A percentile compares a stretch with the other conserved stretches of the same genome.
Conservation (phyloP, 306 rosid species). For the Corylus americana region DNA sequence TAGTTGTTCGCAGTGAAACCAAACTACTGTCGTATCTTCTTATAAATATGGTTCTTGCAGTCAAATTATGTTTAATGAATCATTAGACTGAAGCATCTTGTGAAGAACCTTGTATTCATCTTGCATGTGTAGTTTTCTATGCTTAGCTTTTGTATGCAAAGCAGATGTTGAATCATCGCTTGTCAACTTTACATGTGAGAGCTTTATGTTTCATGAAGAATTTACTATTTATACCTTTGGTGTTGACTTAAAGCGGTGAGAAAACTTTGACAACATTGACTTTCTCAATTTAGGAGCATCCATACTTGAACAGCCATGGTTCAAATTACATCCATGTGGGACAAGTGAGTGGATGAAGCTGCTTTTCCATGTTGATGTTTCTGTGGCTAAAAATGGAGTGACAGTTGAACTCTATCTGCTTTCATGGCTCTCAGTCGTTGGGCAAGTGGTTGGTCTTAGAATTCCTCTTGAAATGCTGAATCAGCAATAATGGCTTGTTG, state of each 20-base stretch:
- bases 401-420: slow-evolving; percentile 50
- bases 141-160: background rate
- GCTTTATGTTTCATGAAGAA: background rate
- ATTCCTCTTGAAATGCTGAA: slow-evolving; percentile 56
- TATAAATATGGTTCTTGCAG: background rate
- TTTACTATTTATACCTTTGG: background rate
- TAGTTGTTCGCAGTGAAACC: background rate
- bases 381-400: slow-evolving; percentile 35
- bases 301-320: slow-evolving; percentile 82
- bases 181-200: background rate
- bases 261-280: background rate
- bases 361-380: slow-evolving; percentile 43
- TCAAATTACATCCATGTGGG: slow-evolving; percentile 90
- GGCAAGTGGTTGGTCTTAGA: slow-evolving; percentile 76
- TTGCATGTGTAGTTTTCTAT: background rate
- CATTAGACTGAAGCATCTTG: background rate
- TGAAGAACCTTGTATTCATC: background rate
- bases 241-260: background rate
- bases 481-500: background rate
- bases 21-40: background rate
- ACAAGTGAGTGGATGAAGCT: slow-evolving; percentile 90
- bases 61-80: background rate
- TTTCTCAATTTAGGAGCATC: slow-evolving; percentile 65
- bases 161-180: background rate
- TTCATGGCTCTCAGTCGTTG: slow-evolving; percentile 85